A percentile compares a stretch with the other conserved stretches of the same genome.
These are phyloP conservation scores for Bathelium albidoporum DNA, from an alignment of 495 filamentous ascomycete genomes.

Conservation along the genomic window DNA sequence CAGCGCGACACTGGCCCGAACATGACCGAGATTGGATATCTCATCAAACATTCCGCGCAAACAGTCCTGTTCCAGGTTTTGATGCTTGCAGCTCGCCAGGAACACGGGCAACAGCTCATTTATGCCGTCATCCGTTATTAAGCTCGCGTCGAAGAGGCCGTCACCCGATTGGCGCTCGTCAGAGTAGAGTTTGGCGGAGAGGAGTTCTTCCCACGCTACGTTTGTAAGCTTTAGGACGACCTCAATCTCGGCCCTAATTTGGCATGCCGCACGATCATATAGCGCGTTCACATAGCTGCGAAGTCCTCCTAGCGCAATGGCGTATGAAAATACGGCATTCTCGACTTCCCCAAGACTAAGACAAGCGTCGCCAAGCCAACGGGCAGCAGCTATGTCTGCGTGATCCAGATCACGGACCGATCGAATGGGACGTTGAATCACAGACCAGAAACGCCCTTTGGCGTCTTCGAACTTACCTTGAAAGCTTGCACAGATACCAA, in stretches of 20 bases:
- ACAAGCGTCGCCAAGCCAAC: constrained; percentile 21
- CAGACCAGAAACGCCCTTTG: constrained; percentile 11
- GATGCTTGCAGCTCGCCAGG: constrained; percentile 2
- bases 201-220: neutral
- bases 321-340: constrained; percentile 17
- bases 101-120: neutral
- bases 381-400: constrained; percentile 18
- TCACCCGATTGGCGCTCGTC: neutral
- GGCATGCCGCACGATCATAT: neutral
- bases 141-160: neutral
- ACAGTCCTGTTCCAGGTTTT: neutral
- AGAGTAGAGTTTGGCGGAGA: neutral
- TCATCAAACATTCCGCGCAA: constrained; percentile 3
- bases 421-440: constrained; percentile 10
- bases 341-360: constrained; percentile 14
- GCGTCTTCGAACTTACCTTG: constrained; percentile 16
- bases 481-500: constrained; percentile 15
- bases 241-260: constrained; percentile 1
- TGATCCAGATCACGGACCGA: constrained; percentile 12
- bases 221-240: neutral
- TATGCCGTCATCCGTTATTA: neutral
- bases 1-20: neutral
- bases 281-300: neutral
- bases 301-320: constrained; percentile 10
- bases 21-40: constrained; percentile 3